Conservation (phyloP, 768 basidiomycete species). For the Atractiella rhizophila region DNA sequence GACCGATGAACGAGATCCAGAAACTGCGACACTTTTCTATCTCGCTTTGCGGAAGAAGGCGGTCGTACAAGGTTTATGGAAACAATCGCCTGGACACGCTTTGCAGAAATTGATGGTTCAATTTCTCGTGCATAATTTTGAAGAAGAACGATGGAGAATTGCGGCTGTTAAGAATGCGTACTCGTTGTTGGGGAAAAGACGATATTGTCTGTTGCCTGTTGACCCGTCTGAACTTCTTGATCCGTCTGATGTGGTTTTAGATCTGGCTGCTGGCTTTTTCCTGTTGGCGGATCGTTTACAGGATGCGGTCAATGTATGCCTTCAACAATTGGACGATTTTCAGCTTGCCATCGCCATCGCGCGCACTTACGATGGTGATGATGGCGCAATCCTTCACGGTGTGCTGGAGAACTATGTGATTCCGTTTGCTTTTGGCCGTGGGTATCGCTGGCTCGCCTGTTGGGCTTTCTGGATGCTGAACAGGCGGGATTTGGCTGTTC, state of each 20-base stretch:
- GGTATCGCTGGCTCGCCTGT: slow-evolving; percentile 75
- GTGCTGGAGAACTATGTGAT: slow-evolving; percentile 52
- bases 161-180: slow-evolving; percentile 93
- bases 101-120: slow-evolving; percentile 74
- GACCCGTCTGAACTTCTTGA: neutral
- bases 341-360: slow-evolving; percentile 72
- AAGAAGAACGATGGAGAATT: slow-evolving; percentile 55
- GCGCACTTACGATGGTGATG: slow-evolving; percentile 53
- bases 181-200: slow-evolving; percentile 63
- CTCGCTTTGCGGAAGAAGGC: slow-evolving; percentile 82
- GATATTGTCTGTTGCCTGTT: slow-evolving; percentile 51
- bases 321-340: slow-evolving; percentile 66
- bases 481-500: slow-evolving; percentile 63
- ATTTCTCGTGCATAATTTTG: slow-evolving; percentile 76
- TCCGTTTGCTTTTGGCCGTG: slow-evolving; percentile 57
- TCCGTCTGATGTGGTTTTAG: slow-evolving; percentile 25
- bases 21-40: slow-evolving; percentile 67
- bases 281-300: slow-evolving; percentile 63
- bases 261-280: slow-evolving; percentile 97
- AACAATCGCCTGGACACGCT: slow-evolving; percentile 76
- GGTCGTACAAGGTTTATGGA: slow-evolving; percentile 82
- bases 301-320: slow-evolving; percentile 73
- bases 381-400: slow-evolving; percentile 45
- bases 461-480: slow-evolving; percentile 95
- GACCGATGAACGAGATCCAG: slow-evolving; percentile 66